Evolutionary conservation across 139 green algal species (phyloP), one percentile per base, ranked within the genome.

Genomic region (Auxenochlorella pyrenoidosa): DNA sequence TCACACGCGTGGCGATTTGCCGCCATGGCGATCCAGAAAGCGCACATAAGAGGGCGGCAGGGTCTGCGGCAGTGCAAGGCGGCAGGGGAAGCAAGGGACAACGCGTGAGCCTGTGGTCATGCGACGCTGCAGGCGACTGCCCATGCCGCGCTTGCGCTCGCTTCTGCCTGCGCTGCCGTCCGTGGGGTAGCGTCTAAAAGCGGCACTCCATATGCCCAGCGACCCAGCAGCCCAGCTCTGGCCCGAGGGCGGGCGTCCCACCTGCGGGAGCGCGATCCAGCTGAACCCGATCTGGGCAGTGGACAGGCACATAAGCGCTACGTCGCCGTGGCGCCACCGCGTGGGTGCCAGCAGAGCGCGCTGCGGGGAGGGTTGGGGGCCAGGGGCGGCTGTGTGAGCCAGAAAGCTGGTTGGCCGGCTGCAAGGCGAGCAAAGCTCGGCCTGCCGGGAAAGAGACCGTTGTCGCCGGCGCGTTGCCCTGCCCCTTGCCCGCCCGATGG

Each of bases 1-100:
- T 63, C 75, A 75, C 51, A 89, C 36, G 51, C 79, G 82, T 5
- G 75, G 71, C 40, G 84, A 36, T 75, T 94, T 93, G 80, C 92
- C 95, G 19, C 92, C 94, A 59, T 98, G 96, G 84, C 95, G 95
- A 83, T 95, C 94, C 6, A 99, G 93, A 90, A 99, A 99, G 26
- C 89, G 78, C 15, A 97, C 80, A 83, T 98, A 99, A 1, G 91
- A 90, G 4, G 86, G 47, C 24, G 94, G 93, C 82, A 98, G 91
- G 28, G 94, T 95, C 77, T 94, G 83, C 30, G 44, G 60, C 32
- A 75, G 51, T 1, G 51, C n/a, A n/a, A 70, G 47, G 21, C 28
- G 28, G 0, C 3, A 36, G 54, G 36, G 75, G 58, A 54, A 54
- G 47, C 47, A 54, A 54, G 10, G 6, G 47, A 54, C 10, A 10